Evolutionary conservation across 805 yeast species (phyloP), one percentile per base, ranked within the genome.

Genomic region (Kluyveromyces dobzhanskii): DNA sequence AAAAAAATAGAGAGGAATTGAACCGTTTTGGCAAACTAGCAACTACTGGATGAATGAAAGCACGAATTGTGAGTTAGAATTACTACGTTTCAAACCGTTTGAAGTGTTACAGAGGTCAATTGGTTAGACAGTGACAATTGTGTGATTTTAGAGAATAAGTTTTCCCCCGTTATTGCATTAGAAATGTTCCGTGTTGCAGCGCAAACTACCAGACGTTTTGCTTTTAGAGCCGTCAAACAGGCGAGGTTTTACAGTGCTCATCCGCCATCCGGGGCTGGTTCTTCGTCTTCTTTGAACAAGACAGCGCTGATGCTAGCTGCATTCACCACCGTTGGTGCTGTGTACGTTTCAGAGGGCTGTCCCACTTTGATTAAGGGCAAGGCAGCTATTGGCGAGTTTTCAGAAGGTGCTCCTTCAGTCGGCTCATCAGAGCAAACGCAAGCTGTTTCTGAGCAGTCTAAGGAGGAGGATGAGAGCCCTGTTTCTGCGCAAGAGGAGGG

Each of bases 221-320:
- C 18, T 13, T 13, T 34, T 12, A 34, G 21, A 24, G 17, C 32
- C 14, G 14, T 16, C 11, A 35, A 18, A 28, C 19, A 9, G 11
- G 17, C 11, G 12, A 35, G 38, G 21, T 27, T 27, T 27, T 27
- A 27, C 30, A 27, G 30, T 27, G 30, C 16, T 14, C 16, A 12
- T 27, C 16, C 30, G n/a, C 16, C 16, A 5, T n/a, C 16, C 30
- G 30, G 30, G 5, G 30, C 12, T 7, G 16, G 27, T 12, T 9
- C 27, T 12, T 9, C n/a, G 13, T 5, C 12, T 7, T n/a, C 6
- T 12, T 7, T 16, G 13, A 37, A 37, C 23, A 30, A 23, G 23
- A 30, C 29, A 31, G 40, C 35, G 12, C 14, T 37, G n/a, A n/a
- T 25, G 11, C 10, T 37, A 12, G 40, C 40, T 6, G 40, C 30